phyloP scores from a whole-genome alignment of 1,284 basidiomycete genomes.

The Cryptococcus hybrid region DNA sequence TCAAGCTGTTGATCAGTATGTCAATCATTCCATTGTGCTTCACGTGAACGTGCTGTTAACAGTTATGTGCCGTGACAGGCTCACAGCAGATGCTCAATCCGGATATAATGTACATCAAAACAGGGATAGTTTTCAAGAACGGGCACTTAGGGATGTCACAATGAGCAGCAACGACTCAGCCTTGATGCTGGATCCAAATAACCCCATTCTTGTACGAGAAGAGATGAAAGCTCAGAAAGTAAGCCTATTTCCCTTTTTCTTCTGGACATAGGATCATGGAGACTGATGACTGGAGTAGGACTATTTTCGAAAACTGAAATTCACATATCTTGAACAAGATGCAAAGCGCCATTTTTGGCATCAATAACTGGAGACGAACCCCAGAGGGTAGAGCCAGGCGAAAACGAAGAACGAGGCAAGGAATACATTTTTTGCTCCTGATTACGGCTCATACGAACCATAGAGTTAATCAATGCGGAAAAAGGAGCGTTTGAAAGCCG shows the following conservation, averaged over 20 bases:
- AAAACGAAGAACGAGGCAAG: slow-evolving; percentile 61
- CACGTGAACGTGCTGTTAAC: not conserved
- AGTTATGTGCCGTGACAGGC: not conserved
- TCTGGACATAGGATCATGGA: not conserved
- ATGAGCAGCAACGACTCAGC: slow-evolving; percentile 22
- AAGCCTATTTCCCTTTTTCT: not conserved
- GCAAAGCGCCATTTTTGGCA: slow-evolving; percentile 78
- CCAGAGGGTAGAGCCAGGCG: slow-evolving; percentile 66
- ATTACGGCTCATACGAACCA: not conserved
- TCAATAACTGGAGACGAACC: slow-evolving; percentile 76
- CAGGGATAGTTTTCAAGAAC: slow-evolving; percentile 31
- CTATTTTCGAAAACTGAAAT: slow-evolving; percentile 77
- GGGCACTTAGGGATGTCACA: slow-evolving; percentile 31
- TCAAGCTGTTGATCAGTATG: slow-evolving; percentile 25
- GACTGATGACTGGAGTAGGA: slow-evolving; percentile 53
- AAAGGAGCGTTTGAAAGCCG: slow-evolving; percentile 64
- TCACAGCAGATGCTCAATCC: slow-evolving; percentile 6
- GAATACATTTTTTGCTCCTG: not conserved
- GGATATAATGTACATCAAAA: slow-evolving; percentile 28
- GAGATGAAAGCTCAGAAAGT: slow-evolving; percentile 46
- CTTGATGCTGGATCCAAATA: slow-evolving; percentile 36
- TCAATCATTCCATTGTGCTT: not conserved
- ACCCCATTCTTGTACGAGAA: slow-evolving; percentile 38
- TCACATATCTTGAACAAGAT: slow-evolving; percentile 79
- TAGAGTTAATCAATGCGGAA: slow-evolving; percentile 58